phyloP scores from a whole-genome alignment of 1,284 basidiomycete genomes.

The Melanopsichium pennsylvanicum region DNA sequence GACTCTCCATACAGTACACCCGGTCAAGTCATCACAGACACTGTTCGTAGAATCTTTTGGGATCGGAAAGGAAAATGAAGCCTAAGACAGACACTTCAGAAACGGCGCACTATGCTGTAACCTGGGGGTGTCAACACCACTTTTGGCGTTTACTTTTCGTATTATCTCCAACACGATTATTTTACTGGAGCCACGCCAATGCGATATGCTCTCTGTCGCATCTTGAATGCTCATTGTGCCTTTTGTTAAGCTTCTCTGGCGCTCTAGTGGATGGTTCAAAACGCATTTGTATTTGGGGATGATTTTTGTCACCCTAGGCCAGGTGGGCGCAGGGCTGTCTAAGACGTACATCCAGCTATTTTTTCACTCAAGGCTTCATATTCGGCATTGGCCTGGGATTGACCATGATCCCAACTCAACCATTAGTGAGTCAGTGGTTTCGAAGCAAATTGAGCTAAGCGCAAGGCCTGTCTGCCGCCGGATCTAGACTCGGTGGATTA shows the following conservation, averaged over 20 bases:
- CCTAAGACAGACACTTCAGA: too few relatives aligned
- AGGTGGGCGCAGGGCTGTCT: constrained; percentile 37
- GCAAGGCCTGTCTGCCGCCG: constrained; percentile 23
- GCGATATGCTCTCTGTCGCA: constrained; percentile 66
- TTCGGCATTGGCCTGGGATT: constrained; percentile 53
- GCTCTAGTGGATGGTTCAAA: constrained; percentile 61
- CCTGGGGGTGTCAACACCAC: constrained; percentile 67
- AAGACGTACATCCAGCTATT: constrained; percentile 48
- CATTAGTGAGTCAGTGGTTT: constrained; percentile 42
- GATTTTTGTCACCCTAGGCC: constrained; percentile 40
- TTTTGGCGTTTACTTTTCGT: constrained; percentile 68
- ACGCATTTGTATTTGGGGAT: constrained; percentile 64
- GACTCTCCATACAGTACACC: too few relatives aligned
- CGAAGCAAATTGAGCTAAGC: constrained; percentile 27
- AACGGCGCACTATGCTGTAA: constrained; percentile 65
- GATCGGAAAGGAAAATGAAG: too few relatives aligned
- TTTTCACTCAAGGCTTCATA: constrained; percentile 50
- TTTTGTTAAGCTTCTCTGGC: constrained; percentile 65
- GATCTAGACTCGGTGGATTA: constrained; percentile 31
- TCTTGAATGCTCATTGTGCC: constrained; percentile 66
- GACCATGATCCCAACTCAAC: constrained; percentile 47
- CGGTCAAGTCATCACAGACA: too few relatives aligned
- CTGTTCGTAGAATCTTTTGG: too few relatives aligned
- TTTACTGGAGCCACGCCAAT: constrained; percentile 66
- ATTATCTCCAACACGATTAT: constrained; percentile 67